Conservation (phyloP, 331 rosid genomes). For the Malus hybrid region DNA sequence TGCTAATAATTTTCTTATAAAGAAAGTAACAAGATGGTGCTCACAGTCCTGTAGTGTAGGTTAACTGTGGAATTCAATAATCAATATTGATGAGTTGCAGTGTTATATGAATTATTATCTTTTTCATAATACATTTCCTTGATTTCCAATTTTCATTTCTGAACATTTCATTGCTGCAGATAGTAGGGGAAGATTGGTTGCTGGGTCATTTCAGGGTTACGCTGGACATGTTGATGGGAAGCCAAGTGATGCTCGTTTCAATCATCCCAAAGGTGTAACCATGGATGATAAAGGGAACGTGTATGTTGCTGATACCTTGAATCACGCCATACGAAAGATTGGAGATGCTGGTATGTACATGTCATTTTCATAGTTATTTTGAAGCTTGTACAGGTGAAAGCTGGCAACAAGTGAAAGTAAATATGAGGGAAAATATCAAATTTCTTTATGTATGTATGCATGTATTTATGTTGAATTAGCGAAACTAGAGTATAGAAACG, state of each 20-base stretch:
- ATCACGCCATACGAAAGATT: constrained; percentile 89
- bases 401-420: constrained; percentile 2
- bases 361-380: constrained; percentile 8
- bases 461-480: background rate
- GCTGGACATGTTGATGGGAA: constrained; percentile 92
- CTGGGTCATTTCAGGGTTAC: constrained; percentile 91
- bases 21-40: background rate
- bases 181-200: constrained; percentile 93
- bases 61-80: background rate
- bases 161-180: constrained; percentile 45
- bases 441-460: background rate
- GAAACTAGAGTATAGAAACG: background rate
- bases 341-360: constrained; percentile 68
- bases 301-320: constrained; percentile 89
- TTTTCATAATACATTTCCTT: background rate
- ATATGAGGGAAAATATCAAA: background rate
- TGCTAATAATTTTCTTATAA: background rate
- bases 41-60: background rate
- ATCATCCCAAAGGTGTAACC: constrained; percentile 88
- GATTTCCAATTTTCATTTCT: background rate
- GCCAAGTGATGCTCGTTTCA: constrained; percentile 86
- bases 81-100: background rate
- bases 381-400: constrained; percentile 6
- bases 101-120: background rate
- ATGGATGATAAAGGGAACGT: constrained; percentile 93